Evolutionary conservation across 768 basidiomycete species (phyloP).

Genomic region (Boletellus emodensis): DNA sequence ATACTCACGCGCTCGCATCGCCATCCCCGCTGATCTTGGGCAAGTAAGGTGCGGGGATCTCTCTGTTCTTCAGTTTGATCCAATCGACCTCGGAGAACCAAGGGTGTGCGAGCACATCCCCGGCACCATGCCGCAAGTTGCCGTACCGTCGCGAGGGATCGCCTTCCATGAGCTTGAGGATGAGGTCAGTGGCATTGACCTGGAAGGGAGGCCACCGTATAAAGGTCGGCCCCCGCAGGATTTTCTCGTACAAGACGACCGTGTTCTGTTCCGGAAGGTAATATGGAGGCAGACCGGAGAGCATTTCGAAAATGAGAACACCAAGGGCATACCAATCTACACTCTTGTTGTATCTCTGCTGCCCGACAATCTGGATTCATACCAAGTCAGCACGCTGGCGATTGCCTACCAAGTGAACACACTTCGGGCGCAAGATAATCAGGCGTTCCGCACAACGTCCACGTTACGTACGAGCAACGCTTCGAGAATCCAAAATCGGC

Average conservation of each 20-base stretch:
- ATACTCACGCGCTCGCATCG: conserved; percentile 86
- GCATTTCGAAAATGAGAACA: conserved; percentile 96
- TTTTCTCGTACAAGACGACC: conserved; percentile 87
- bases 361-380: conserved; percentile 58
- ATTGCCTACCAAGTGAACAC: conserved; percentile 20
- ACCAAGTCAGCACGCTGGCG: conserved; percentile 6
- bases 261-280: conserved; percentile 85
- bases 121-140: conserved; percentile 82
- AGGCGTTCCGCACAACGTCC: conserved; percentile 94
- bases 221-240: conserved; percentile 65
- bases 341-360: conserved; percentile 88
- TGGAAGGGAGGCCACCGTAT: conserved; percentile 81
- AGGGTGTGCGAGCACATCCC: conserved; percentile 87
- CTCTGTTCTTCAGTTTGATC: conserved; percentile 71
- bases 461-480: conserved; percentile 78
- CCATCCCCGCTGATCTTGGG: conserved; percentile 91
- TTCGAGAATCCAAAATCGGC: conserved; percentile 98
- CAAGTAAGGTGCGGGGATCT: conserved; percentile 93
- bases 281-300: conserved; percentile 93
- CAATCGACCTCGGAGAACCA: conserved; percentile 97
- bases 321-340: conserved; percentile 99
- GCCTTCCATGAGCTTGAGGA: conserved; percentile 83
- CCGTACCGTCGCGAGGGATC: conserved; percentile 88
- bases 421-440: conserved; percentile 98
- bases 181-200: conserved; percentile 79